Base-by-base conservation (phyloP, 2,329 filamentous ascomycete species). In the Phyllosticta citrichinensis region DNA sequence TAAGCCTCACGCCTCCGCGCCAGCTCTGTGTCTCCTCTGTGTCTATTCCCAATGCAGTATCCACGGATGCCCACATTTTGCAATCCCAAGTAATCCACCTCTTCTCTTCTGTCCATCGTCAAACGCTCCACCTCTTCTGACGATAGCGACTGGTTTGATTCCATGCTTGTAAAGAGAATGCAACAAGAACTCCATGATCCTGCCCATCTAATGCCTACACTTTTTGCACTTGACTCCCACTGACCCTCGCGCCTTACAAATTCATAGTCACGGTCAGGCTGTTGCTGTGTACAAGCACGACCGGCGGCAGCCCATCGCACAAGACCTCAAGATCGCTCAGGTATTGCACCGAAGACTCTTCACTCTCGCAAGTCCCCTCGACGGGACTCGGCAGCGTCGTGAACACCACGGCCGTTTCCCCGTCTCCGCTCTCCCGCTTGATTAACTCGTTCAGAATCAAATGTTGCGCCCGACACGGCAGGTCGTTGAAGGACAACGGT, bases 241-340 rank as follows among this genome's bases (percentile, higher is more conserved):
- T 30, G 27, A 30, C 27, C 6, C 27, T 22, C 27, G 27, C 27
- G 6, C 27, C 27, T 57, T 35, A 89, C 63, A 90, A 73, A 70
- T 86, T 88, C 68, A 88, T 88, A 6, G 88, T 95, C 55, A 95
- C 90, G 17, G 89, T 95, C 87, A 95, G 91, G 68, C 86, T 91
- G 73, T 95, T 95, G 73, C 88, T 91, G 74, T 95, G 82, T 50
- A 96, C 88, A 71, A 96, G 76, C 67, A 95, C 72, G 54, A 85
- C 84, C 0, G 91, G 90, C 27, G 90, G 89, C 63, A 93, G 75
- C 11, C 83, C 87, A 67, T 87, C 83, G 71, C 88, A 93, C 62
- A 96, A 74, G 2, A 94, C 83, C 72, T 94, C 88, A 63, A 93
- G 78, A 72, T 91, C 87, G 56, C 83, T 86, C 55, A 96, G 77